These are phyloP conservation scores for Panicum virgatum DNA, from an alignment of 202 grass and related monocot genomes.

Conservation along the genomic window DNA sequence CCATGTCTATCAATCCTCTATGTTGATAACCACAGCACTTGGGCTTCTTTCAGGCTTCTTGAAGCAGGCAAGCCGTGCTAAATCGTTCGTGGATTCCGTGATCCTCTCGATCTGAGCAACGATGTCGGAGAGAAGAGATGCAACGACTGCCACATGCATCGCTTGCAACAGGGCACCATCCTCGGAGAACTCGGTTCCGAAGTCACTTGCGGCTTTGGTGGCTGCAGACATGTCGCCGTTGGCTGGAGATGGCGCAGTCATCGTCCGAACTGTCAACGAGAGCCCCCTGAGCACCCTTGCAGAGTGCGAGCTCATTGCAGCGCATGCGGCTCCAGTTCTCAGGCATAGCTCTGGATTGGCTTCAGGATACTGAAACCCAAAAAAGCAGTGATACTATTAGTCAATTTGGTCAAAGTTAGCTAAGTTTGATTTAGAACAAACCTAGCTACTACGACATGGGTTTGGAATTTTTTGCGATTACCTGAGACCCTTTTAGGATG, in stretches of 20 bases:
- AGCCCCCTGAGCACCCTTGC: constrained; percentile 66
- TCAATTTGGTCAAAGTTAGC: no score
- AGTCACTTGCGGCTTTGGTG: constrained; percentile 24
- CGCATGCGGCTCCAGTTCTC: constrained; percentile 43
- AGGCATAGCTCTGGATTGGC: constrained; percentile 49
- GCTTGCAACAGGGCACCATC: constrained; percentile 38
- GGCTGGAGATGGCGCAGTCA: constrained; percentile 40
- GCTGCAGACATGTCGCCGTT: constrained; percentile 39
- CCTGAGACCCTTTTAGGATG: constrained; percentile 48
- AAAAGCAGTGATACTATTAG: no score
- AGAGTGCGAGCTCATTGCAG: constrained; percentile 73
- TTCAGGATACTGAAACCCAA: constrained; percentile 41
- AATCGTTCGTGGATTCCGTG: constrained; percentile 38
- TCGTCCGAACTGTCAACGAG: constrained; percentile 53
- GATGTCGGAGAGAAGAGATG: constrained; percentile 63
- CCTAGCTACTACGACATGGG: no score
- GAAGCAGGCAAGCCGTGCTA: constrained; percentile 65
- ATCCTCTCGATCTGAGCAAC: constrained; percentile 51
- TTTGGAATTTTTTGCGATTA: constrained; percentile 18
- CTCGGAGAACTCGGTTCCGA: constrained; percentile 39
- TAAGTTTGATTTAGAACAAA: no score
- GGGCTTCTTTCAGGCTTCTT: constrained; percentile 36
- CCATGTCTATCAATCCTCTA: constrained; percentile 19
- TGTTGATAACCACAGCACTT: constrained; percentile 44
- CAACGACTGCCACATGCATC: constrained; percentile 55